Conservation (phyloP, 2,329 filamentous ascomycete genomes). For the Bipolaris victoriae region DNA sequence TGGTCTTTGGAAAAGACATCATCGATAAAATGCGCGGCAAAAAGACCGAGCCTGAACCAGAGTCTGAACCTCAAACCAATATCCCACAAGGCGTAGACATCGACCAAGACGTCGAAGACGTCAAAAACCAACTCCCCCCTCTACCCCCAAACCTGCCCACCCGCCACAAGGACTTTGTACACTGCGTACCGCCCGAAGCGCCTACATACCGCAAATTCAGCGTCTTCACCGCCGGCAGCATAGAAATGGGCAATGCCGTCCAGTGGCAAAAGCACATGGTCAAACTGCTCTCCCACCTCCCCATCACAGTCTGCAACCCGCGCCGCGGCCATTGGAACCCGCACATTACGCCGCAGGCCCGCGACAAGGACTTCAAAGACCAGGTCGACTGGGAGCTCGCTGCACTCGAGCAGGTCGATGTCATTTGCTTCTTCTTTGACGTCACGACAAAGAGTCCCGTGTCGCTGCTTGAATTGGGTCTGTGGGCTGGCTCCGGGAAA, state of each 20-base stretch:
- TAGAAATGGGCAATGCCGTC: constrained; percentile 51
- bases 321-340: constrained; percentile 63
- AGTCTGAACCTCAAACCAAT: not conserved
- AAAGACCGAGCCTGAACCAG: not conserved
- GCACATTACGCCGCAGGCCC: constrained; percentile 56
- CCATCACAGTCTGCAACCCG: constrained; percentile 65
- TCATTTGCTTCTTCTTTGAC: constrained; percentile 65
- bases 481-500: constrained; percentile 55
- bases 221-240: constrained; percentile 67
- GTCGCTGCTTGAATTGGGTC: constrained; percentile 66
- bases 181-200: constrained; percentile 24
- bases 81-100: constrained; percentile 18
- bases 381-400: constrained; percentile 69
- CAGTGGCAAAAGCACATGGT: constrained; percentile 62
- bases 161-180: constrained; percentile 21
- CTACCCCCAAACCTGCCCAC: constrained; percentile 15
- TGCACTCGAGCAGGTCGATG: constrained; percentile 59
- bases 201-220: constrained; percentile 39
- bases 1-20: not conserved
- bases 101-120: constrained; percentile 30
- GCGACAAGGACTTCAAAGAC: constrained; percentile 53
- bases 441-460: constrained; percentile 61
- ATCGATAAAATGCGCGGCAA: too few species aligned
- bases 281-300: constrained; percentile 48
- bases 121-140: constrained; percentile 27